Evolutionary conservation across 2,329 filamentous ascomycete species (phyloP), one percentile per base, ranked within the genome.

Genomic region (Didymosphaeria variabile): DNA sequence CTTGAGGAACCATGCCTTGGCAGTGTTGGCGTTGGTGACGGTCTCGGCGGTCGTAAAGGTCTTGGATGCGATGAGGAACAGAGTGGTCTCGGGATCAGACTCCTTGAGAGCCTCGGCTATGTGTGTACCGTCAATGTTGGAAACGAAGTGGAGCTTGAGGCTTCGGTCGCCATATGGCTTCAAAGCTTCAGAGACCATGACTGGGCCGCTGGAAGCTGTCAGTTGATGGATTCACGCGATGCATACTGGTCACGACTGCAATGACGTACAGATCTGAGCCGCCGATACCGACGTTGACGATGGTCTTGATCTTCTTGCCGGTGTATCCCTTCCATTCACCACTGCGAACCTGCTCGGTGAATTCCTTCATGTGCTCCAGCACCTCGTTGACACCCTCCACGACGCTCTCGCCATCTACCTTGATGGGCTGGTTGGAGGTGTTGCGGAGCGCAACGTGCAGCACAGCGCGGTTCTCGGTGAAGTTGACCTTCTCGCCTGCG

Each of bases 1-100:
- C 82, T 96, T 86, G 70, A 98, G 87, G 88, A 99, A 99, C 95
- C 95, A 99, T 55, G 86, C 82, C 88, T 99, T 99, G 66, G 95
- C 95, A 32, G 92, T 93, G 86, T 97, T 97, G 80, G 95, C 95
- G 79, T 99, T 99, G 73, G 94, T 98, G 62, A 87, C 91, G 52
- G 95, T 99, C 87, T 99, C 95, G 61, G 95, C 95, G 10, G 95
- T 99, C 66, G 95, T 99, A 83, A 99, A 99, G 66, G 95, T 99
- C 90, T 99, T 99, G 81, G 94, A 98, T 59, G 95, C 95, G 72
- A 99, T 88, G 71, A 99, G 87, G 90, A 99, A 98, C 67, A 99
- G 91, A n/a, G 95, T 97, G 51, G 94, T 97, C 85, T 99, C 95
- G 52, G 94, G 94, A 80, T 99, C 89, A 9, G 94, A 97, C 73